These are phyloP conservation scores for Metschnikowia koreensis DNA, from an alignment of 805 yeast species.

Conservation along the genomic window DNA sequence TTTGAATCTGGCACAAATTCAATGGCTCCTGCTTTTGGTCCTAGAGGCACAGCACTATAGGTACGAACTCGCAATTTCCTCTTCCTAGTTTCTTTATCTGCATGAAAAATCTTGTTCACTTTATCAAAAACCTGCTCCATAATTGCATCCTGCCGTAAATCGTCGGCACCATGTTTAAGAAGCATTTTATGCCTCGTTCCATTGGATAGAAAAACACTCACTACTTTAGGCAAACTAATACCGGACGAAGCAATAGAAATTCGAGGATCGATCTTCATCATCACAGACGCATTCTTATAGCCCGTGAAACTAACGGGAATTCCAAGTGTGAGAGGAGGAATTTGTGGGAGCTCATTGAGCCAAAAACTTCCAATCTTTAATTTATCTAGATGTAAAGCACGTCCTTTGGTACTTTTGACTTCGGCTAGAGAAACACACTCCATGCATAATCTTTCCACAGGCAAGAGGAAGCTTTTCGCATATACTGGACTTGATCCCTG, in stretches of 20 bases:
- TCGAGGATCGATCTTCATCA: slow-evolving; percentile 43
- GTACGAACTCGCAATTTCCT: slow-evolving; percentile 70
- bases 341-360: slow-evolving; percentile 45
- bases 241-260: slow-evolving; percentile 77
- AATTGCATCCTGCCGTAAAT: slow-evolving; percentile 90
- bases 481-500: slow-evolving; percentile 23
- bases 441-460: slow-evolving; percentile 51
- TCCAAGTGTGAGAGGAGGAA: slow-evolving; percentile 69
- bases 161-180: slow-evolving; percentile 86
- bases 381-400: slow-evolving; percentile 30
- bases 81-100: slow-evolving; percentile 54
- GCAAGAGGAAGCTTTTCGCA: slow-evolving; percentile 31
- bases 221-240: slow-evolving; percentile 81
- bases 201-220: slow-evolving; percentile 50
- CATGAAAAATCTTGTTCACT: slow-evolving; percentile 64
- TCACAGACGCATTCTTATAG: slow-evolving; percentile 47
- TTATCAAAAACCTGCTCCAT: slow-evolving; percentile 96
- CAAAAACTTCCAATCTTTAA: slow-evolving; percentile 45
- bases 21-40: slow-evolving; percentile 82
- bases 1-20: slow-evolving; percentile 82
- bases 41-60: slow-evolving; percentile 86
- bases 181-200: slow-evolving; percentile 62
- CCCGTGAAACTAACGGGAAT: slow-evolving; percentile 43
- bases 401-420: slow-evolving; percentile 37
- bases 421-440: slow-evolving; percentile 53